A percentile compares a stretch with the other conserved stretches of the same genome.
These are phyloP conservation scores for Hygrocybe punicea DNA, from an alignment of 768 basidiomycete genomes.

Conservation along the genomic window DNA sequence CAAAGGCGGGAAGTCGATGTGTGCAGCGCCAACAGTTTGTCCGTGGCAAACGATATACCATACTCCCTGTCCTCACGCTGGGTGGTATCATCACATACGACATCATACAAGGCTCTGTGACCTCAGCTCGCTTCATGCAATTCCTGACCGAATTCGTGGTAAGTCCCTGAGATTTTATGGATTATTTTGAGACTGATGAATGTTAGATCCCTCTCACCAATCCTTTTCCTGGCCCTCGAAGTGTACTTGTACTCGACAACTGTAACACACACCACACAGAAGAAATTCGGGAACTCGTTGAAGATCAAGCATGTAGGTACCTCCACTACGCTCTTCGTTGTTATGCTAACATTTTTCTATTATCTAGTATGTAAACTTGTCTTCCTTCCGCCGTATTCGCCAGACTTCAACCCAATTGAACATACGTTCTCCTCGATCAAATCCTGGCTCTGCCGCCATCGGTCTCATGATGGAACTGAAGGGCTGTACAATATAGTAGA, in stretches of 20 bases:
- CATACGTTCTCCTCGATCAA: constrained; percentile 28
- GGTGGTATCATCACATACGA: constrained; percentile 28
- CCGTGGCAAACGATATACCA: constrained; percentile 24
- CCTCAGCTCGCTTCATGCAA: constrained; percentile 27
- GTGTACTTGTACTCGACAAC: constrained; percentile 41
- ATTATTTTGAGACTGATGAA: background rate
- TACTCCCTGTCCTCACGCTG: constrained; percentile 27
- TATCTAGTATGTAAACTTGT: background rate
- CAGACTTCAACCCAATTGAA: constrained; percentile 34
- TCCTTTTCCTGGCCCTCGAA: constrained; percentile 33
- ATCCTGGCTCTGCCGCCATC: background rate
- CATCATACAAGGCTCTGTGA: constrained; percentile 36
- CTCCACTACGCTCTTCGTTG: background rate
- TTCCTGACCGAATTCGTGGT: constrained; percentile 33
- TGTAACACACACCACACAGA: constrained; percentile 39
- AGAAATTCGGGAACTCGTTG: constrained; percentile 29
- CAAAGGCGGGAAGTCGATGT: constrained; percentile 17
- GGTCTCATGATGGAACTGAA: too few relatives aligned
- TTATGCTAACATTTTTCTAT: background rate
- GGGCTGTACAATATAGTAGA: background rate
- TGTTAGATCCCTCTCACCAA: constrained; percentile 8
- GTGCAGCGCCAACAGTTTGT: constrained; percentile 19
- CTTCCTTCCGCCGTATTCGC: constrained; percentile 31
- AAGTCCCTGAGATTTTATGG: constrained; percentile 1
- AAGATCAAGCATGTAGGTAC: constrained; percentile 24